Percentiles rank a stretch among this genome's conserved stretches.
Evolutionary conservation across 2,329 filamentous ascomycete genomes (phyloP).

Genomic region (Diaporthe helianthi): DNA sequence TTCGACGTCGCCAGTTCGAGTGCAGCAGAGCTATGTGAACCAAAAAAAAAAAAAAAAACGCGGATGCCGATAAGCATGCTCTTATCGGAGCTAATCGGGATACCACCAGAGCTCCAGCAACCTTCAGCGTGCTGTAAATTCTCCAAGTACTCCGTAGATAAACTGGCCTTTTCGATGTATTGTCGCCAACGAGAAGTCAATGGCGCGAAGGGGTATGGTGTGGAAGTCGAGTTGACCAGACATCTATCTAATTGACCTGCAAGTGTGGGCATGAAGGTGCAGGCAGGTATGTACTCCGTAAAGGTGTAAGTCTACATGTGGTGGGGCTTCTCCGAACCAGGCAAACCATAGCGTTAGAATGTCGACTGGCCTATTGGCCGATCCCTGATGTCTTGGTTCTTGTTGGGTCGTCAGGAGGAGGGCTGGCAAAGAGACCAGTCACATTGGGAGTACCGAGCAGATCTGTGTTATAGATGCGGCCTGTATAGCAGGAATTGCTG

Average conservation of each 20-base stretch:
- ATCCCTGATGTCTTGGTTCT: too few relatives aligned
- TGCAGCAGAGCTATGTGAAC: not conserved
- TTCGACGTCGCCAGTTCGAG: not conserved
- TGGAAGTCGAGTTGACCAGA: not conserved
- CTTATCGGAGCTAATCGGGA: slow-evolving; percentile 19
- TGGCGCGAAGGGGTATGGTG: too few relatives aligned
- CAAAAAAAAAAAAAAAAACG: slow-evolving; percentile 13
- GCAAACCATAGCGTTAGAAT: too few relatives aligned
- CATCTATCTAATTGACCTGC: not conserved
- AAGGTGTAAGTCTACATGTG: too few relatives aligned
- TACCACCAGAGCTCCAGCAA: not conserved
- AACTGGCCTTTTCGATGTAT: not conserved
- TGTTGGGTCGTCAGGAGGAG: too few relatives aligned
- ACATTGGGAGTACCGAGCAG: not conserved
- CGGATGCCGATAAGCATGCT: not conserved
- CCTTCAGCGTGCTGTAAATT: not conserved
- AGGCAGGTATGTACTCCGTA: too few relatives aligned
- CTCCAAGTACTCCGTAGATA: too few relatives aligned
- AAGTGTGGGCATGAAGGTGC: not conserved
- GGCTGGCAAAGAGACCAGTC: slow-evolving; percentile 1
- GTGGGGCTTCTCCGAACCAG: not conserved
- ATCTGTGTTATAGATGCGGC: not conserved
- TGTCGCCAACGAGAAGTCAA: too few relatives aligned
- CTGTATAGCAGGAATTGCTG: not conserved
- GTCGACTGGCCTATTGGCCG: too few relatives aligned